A percentile compares a stretch with the other conserved stretches of the same genome.
These are phyloP conservation scores for Teratosphaeria nubilosa DNA, from an alignment of 2,329 filamentous ascomycete species.

Conservation along the genomic window DNA sequence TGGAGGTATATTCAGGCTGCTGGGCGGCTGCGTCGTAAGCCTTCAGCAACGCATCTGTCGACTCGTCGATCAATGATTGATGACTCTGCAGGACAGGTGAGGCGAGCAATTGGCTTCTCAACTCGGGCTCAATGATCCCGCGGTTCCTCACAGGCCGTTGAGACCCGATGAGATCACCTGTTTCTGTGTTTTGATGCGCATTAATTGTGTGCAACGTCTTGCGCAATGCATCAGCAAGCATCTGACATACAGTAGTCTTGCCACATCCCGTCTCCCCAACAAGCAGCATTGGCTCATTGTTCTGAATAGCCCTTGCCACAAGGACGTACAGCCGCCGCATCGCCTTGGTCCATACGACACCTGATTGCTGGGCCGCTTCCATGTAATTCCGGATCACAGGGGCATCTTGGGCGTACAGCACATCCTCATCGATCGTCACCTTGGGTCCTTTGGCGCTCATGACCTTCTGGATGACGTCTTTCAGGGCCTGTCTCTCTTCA, in stretches of 20 bases:
- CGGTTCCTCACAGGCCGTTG: conserved; percentile 86
- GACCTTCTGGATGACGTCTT: conserved; percentile 75
- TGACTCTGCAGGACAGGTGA: conserved; percentile 19
- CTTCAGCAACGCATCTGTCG: conserved; percentile 47
- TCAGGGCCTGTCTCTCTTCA: conserved; percentile 76
- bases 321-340: conserved; percentile 89
- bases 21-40: conserved; percentile 41
- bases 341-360: conserved; percentile 85
- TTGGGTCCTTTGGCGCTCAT: conserved; percentile 53
- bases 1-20: conserved; percentile 6
- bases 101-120: conserved; percentile 52
- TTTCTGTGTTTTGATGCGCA: conserved; percentile 96
- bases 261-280: conserved; percentile 96
- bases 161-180: conserved; percentile 90
- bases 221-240: conserved; percentile 69
- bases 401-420: conserved; percentile 53
- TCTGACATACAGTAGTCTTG: conserved; percentile 92
- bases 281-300: conserved; percentile 87
- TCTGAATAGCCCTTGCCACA: conserved; percentile 73
- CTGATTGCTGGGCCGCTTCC: conserved; percentile 40
- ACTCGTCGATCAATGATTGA: conserved; percentile 15
- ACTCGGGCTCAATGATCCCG: conserved; percentile 55
- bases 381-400: conserved; percentile 28
- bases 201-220: conserved; percentile 83
- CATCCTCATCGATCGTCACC: conserved; percentile 63